These are phyloP conservation scores for Didymellaceae sp. DNA, from an alignment of 2,329 filamentous ascomycete species.

Conservation along the genomic window DNA sequence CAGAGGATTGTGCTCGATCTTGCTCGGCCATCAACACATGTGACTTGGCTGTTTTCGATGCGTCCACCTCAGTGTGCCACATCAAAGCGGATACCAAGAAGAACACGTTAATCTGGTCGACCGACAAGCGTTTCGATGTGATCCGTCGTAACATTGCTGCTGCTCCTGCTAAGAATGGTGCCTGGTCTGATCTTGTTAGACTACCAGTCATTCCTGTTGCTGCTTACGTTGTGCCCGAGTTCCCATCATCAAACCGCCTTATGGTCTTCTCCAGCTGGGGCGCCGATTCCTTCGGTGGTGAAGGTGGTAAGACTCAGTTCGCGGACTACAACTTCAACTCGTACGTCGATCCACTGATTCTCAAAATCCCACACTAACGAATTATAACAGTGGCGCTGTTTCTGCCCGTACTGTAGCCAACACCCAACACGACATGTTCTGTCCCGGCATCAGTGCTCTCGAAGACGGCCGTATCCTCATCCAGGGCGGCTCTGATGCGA, in stretches of 20 bases:
- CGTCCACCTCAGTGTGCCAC: conserved; percentile 23
- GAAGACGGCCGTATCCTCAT: conserved; percentile 33
- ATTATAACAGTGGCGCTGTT: conserved; percentile 23
- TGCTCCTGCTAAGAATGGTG: conserved; percentile 25
- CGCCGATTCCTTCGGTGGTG: conserved; percentile 34
- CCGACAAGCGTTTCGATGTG: conserved; percentile 36
- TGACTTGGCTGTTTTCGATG: conserved; percentile 32
- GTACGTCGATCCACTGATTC: conserved; percentile 12
- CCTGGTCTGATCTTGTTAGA: conserved; percentile 35
- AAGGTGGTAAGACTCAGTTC: conserved; percentile 31
- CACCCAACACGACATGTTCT: conserved; percentile 39
- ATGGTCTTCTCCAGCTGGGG: conserved; percentile 40
- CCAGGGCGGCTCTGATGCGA: conserved; percentile 34
- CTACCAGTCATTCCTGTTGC: conserved; percentile 39
- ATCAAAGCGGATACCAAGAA: conserved; percentile 33
- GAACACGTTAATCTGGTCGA: conserved; percentile 36
- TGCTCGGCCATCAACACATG: conserved; percentile 30
- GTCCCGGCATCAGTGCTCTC: conserved; percentile 34
- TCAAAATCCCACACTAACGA: conserved; percentile 5
- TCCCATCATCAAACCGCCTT: conserved; percentile 27
- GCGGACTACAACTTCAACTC: conserved; percentile 36
- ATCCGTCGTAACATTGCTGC: conserved; percentile 25
- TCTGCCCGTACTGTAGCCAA: conserved; percentile 32
- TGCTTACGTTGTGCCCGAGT: conserved; percentile 37
- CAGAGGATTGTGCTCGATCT: conserved; percentile 31